phyloP scores from a whole-genome alignment of 257 asterid species.

The Dorcoceras hygrometricum region DNA sequence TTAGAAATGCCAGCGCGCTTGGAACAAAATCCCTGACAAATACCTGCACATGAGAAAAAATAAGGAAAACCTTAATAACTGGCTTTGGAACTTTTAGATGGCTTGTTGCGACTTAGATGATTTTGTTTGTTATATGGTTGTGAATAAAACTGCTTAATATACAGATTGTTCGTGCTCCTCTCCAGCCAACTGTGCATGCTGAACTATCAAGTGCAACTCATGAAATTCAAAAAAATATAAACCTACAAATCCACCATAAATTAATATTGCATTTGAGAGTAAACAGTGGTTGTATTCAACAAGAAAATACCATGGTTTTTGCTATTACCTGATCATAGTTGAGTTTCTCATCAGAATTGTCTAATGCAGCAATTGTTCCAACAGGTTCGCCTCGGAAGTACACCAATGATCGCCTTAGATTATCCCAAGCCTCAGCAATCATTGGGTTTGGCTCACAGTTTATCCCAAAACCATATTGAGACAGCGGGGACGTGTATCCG shows the following conservation, averaged over 20 bases:
- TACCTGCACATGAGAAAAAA: conserved; percentile 38
- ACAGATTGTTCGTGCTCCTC: not conserved
- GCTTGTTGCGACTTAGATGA: not conserved
- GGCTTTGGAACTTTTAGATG: not conserved
- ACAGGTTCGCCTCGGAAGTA: conserved; percentile 63
- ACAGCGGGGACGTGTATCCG: conserved; percentile 48
- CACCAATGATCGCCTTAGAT: conserved; percentile 55
- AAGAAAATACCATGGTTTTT: not conserved
- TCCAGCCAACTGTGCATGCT: not conserved
- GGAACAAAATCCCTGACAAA: conserved; percentile 76
- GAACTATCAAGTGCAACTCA: not conserved
- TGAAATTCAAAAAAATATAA: not conserved
- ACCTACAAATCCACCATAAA: not conserved
- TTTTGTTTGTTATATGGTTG: not conserved
- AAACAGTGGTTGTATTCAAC: not conserved
- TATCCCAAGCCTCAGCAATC: conserved; percentile 65
- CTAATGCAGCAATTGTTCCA: conserved; percentile 72
- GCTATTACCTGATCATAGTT: conserved; percentile 70
- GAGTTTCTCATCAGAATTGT: conserved; percentile 64
- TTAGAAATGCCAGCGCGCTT: conserved; percentile 67
- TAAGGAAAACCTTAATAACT: not conserved
- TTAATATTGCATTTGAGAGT: not conserved
- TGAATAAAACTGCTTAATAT: not conserved
- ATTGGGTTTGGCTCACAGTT: conserved; percentile 43
- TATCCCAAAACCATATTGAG: conserved; percentile 33